A percentile compares a stretch with the other conserved stretches of the same genome.
phyloP scores from a whole-genome alignment of 2,329 filamentous ascomycete genomes.

The Aspergillus brasiliensis region DNA sequence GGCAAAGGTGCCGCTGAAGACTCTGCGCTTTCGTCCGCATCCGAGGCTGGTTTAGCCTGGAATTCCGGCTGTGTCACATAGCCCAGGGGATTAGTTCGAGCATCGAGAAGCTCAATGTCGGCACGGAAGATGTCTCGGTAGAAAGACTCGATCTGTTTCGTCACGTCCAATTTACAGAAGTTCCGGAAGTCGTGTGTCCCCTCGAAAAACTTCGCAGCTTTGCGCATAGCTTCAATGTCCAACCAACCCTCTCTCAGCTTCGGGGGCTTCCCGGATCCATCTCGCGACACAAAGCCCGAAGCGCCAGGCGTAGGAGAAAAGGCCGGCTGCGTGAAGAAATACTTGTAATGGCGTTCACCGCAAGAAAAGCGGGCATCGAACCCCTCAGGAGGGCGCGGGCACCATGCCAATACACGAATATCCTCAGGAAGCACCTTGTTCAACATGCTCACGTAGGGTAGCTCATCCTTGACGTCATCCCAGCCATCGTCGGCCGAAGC shows the following conservation, averaged over 20 bases:
- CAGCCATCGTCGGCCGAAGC: constrained; percentile 48
- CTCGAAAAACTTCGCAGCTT: constrained; percentile 76
- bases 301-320: constrained; percentile 68
- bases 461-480: constrained; percentile 75
- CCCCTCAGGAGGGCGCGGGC: constrained; percentile 72
- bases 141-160: constrained; percentile 87
- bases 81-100: constrained; percentile 55
- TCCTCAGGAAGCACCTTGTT: constrained; percentile 87
- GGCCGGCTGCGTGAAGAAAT: constrained; percentile 96
- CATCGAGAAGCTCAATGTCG: constrained; percentile 70
- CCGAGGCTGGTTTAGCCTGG: constrained; percentile 33
- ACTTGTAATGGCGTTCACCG: constrained; percentile 85
- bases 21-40: constrained; percentile 17
- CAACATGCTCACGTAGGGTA: constrained; percentile 78
- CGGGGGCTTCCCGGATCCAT: constrained; percentile 23
- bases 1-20: constrained; percentile 33
- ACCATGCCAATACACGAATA: constrained; percentile 92
- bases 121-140: constrained; percentile 76
- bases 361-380: constrained; percentile 95
- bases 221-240: constrained; percentile 82
- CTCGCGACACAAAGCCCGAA: constrained; percentile 49
- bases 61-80: constrained; percentile 57
- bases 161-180: constrained; percentile 89
- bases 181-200: constrained; percentile 94
- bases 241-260: constrained; percentile 71